Conservation (phyloP, 2,329 filamentous ascomycete genomes). For the Botrytis fabae region DNA sequence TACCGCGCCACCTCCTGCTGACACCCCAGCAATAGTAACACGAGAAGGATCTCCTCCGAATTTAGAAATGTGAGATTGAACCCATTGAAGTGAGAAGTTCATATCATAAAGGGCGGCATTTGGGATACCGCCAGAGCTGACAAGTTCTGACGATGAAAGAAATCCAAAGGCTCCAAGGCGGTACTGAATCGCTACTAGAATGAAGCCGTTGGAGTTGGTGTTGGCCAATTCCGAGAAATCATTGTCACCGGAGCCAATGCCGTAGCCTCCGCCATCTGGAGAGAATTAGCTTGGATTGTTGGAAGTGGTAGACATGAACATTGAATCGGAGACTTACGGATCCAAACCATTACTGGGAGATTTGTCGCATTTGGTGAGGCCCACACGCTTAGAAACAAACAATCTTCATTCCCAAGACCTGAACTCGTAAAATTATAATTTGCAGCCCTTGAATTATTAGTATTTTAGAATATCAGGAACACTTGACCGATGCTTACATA, state of each 20-base stretch:
- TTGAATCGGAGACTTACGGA: constrained; percentile 35
- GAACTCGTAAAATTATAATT: constrained; percentile 25
- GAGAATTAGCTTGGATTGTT: constrained; percentile 37
- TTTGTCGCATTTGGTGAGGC: constrained; percentile 44
- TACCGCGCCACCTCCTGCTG: constrained; percentile 54
- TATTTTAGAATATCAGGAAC: neutral
- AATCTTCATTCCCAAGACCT: constrained; percentile 40
- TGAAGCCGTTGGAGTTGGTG: constrained; percentile 49
- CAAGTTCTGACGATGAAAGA: constrained; percentile 57
- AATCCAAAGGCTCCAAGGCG: constrained; percentile 70
- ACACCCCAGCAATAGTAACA: constrained; percentile 57
- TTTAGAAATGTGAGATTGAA: constrained; percentile 51
- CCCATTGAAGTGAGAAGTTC: constrained; percentile 58
- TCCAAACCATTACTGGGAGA: constrained; percentile 45
- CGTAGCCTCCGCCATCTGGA: constrained; percentile 42
- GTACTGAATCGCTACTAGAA: constrained; percentile 63
- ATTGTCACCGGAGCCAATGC: constrained; percentile 39
- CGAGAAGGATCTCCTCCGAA: constrained; percentile 55
- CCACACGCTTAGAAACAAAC: constrained; percentile 43
- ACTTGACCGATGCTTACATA: neutral
- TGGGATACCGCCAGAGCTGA: constrained; percentile 53
- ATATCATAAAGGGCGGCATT: constrained; percentile 67
- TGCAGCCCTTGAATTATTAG: constrained; percentile 11
- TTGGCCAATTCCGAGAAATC: constrained; percentile 46
- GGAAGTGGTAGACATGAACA: neutral